Conservation (phyloP, 139 green algal genomes). For the Tetratostichococcus sp. region DNA sequence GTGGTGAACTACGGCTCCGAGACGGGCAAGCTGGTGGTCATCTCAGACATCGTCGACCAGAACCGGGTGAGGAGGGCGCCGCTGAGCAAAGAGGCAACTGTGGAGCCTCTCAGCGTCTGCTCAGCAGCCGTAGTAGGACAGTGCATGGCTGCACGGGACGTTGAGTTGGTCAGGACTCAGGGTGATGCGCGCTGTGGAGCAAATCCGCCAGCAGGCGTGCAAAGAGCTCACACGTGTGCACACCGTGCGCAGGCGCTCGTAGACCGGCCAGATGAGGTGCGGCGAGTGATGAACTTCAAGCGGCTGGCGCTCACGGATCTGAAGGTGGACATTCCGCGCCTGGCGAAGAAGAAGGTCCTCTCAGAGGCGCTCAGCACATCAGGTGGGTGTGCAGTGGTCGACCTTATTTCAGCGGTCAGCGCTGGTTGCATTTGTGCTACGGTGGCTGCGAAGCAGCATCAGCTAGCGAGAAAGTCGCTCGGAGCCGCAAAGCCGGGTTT, state of each 20-base stretch:
- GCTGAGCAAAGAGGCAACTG: no score
- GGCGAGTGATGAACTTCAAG: constrained; percentile 85
- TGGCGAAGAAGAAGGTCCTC: constrained; percentile 87
- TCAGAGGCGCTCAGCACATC: constrained; percentile 15
- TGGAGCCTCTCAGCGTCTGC: no score
- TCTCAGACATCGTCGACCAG: constrained; percentile 77
- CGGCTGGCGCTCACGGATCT: constrained; percentile 90
- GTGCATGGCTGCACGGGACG: not conserved
- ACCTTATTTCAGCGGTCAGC: no score
- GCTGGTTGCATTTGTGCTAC: no score
- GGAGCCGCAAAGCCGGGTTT: no score
- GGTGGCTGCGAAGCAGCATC: no score
- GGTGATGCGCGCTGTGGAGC: no score
- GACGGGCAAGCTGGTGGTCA: constrained; percentile 61
- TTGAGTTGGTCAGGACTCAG: no score
- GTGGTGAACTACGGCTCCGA: constrained; percentile 76
- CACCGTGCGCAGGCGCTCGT: constrained; percentile 78
- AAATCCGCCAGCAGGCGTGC: no score
- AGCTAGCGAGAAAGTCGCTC: no score
- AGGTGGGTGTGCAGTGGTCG: constrained; percentile 6
- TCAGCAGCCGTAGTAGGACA: not conserved
- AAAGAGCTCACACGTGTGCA: not conserved
- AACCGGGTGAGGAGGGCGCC: constrained; percentile 72
- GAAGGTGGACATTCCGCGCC: constrained; percentile 85
- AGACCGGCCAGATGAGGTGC: constrained; percentile 73